Conservation (phyloP, 768 basidiomycete species). For the Hydnomerulius pinastri region DNA sequence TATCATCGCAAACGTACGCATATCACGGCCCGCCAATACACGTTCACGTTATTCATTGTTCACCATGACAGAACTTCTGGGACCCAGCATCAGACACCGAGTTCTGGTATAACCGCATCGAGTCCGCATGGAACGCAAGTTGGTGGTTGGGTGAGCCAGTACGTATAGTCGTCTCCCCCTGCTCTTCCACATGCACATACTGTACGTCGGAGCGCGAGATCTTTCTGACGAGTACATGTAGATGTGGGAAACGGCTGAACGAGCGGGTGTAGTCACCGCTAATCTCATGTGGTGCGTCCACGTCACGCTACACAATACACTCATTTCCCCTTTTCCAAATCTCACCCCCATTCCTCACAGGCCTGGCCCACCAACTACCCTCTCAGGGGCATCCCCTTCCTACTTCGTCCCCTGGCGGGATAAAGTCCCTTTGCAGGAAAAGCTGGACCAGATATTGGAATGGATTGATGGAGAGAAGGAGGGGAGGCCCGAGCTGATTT, state of each 20-base stretch:
- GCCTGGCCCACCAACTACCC: slow-evolving; percentile 81
- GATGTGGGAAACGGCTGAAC: slow-evolving; percentile 91
- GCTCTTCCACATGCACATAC: no score
- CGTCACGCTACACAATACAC: neutral
- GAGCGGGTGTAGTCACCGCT: slow-evolving; percentile 72
- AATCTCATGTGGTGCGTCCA: slow-evolving; percentile 87
- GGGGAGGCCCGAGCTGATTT: slow-evolving; percentile 73
- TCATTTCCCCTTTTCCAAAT: neutral
- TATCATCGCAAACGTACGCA: slow-evolving; percentile 84
- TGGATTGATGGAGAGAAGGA: slow-evolving; percentile 79
- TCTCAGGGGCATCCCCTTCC: slow-evolving; percentile 62
- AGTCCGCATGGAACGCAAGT: slow-evolving; percentile 60
- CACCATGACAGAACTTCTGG: slow-evolving; percentile 71
- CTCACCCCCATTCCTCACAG: slow-evolving; percentile 35
- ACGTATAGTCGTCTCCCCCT: no score
- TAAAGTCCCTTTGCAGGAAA: slow-evolving; percentile 53
- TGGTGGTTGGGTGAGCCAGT: slow-evolving; percentile 96
- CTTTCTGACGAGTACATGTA: slow-evolving; percentile 26
- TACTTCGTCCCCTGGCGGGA: slow-evolving; percentile 84
- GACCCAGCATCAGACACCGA: slow-evolving; percentile 63
- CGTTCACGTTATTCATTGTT: neutral
- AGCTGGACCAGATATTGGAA: slow-evolving; percentile 73
- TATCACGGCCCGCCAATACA: no score
- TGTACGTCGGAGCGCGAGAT: no score
- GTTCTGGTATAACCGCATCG: slow-evolving; percentile 70